Base-by-base conservation (phyloP, 2,329 filamentous ascomycete species). In the Penicillium sp. region DNA sequence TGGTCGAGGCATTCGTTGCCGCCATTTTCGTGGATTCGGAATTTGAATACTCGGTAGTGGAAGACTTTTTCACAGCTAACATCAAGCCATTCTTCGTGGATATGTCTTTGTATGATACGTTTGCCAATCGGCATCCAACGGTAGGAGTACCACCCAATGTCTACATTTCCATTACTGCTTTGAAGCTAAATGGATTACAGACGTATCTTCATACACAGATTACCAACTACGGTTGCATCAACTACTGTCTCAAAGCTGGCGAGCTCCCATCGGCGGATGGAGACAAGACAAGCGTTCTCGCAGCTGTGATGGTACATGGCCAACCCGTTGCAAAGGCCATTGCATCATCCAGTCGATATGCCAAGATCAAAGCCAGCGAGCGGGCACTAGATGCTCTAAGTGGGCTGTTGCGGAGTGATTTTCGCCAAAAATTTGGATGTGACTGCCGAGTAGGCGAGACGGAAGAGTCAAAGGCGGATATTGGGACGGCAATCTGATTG, bases 1-100 rank as follows among this genome's bases (percentile, higher is more conserved):
- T 95, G 25, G 72, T 96, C 3, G 92, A 98, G 70, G 79, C 90
- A 0, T 92, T 88, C 52, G 68, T 95, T 2, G 92, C 88, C 1
- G 90, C 90, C 13, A 73, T 95, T 14, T 96, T 96, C 59, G 84
- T 98, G 8, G 92, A 98, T 62, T 84, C 85, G 0, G 71, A 74
- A 30, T 96, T 90, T 65, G 69, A 92, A 56, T 95, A 83, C 61
- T 60, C 61, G 9, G 72, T 80, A 12, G 83, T 96, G 1, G 77
- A 84, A 45, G 58, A 59, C 0, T 96, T 98, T 66, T 95, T 95
- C 63, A 65, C 77, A n/a, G 59, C 54, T 10, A 79, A 89, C 47
- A 75, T 96, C 38, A 73, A 75, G 39, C 80, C 79, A 2, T 95
- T 80, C 66, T 96, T 96, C 59, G 71, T 76, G 35, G 83, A 95